A percentile compares a stretch with the other conserved stretches of the same genome.
Evolutionary conservation across 2,329 filamentous ascomycete genomes (phyloP).

Genomic region (Trichophyton verrucosum): DNA sequence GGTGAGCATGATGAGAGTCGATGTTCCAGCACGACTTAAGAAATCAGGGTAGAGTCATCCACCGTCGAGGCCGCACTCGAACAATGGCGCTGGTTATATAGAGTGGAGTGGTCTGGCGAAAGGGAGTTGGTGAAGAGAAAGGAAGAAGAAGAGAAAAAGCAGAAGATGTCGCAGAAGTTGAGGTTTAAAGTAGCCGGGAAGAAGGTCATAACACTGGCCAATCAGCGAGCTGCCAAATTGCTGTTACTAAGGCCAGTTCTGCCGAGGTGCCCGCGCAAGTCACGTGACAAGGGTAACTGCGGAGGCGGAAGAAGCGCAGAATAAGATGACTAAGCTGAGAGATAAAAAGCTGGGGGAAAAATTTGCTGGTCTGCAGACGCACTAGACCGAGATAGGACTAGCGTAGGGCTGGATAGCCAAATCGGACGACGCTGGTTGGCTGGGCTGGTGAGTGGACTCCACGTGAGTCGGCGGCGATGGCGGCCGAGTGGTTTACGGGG

Average conservation of each 20-base stretch:
- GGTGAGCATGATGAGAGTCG: constrained; percentile 34
- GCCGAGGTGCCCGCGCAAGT: neutral
- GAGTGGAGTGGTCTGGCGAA: constrained; percentile 23
- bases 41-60: constrained; percentile 20
- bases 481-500: neutral
- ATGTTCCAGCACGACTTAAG: constrained; percentile 24
- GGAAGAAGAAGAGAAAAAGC: constrained; percentile 9
- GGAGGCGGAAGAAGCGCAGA: neutral
- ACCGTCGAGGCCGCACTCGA: constrained; percentile 24
- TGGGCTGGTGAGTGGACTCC: neutral
- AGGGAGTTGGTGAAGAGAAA: constrained; percentile 20
- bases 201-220: neutral
- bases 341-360: constrained; percentile 7
- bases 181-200: constrained; percentile 1
- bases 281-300: neutral
- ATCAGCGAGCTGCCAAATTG: neutral
- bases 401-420: neutral
- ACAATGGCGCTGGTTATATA: constrained; percentile 19
- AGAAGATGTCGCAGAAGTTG: constrained; percentile 8
- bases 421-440: neutral
- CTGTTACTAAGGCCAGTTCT: neutral
- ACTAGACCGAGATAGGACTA: neutral
- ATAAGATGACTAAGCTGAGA: neutral
- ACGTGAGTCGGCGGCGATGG: neutral
- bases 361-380: constrained; percentile 14